Conservation (phyloP, 2,329 filamentous ascomycete species). For the Hypoxylon sp. region DNA sequence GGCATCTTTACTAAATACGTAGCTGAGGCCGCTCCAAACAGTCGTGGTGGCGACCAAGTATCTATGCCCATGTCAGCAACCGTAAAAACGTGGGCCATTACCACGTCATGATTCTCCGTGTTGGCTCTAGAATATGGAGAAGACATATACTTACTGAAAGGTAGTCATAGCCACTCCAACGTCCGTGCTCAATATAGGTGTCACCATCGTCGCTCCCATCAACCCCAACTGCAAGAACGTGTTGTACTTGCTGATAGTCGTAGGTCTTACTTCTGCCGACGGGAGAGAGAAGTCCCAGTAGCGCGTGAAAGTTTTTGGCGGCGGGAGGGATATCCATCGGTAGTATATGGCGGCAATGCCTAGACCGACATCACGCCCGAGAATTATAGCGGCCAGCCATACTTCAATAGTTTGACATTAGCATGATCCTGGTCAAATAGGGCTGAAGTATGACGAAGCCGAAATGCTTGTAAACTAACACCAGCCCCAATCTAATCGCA, state of each 20-base stretch:
- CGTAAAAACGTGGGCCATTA: neutral
- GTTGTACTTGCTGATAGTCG: slow-evolving; percentile 90
- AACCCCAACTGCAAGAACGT: slow-evolving; percentile 91
- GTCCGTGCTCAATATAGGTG: slow-evolving; percentile 79
- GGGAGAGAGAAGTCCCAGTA: slow-evolving; percentile 99
- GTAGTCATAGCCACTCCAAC: slow-evolving; percentile 69
- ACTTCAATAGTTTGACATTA: slow-evolving; percentile 62
- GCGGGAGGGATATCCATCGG: slow-evolving; percentile 92
- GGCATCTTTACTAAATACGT: slow-evolving; percentile 90
- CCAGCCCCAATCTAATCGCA: neutral
- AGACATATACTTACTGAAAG: slow-evolving; percentile 71
- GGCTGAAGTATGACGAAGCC: neutral
- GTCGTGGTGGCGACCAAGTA: slow-evolving; percentile 91
- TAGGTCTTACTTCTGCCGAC: slow-evolving; percentile 86
- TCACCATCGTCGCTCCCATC: slow-evolving; percentile 85
- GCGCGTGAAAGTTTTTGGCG: slow-evolving; percentile 89
- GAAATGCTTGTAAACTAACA: neutral
- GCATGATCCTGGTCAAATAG: neutral
- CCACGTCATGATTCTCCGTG: neutral
- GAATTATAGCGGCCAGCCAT: slow-evolving; percentile 90
- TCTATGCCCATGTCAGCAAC: slow-evolving; percentile 64
- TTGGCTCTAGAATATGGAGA: neutral
- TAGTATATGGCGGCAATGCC: slow-evolving; percentile 93
- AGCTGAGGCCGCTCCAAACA: slow-evolving; percentile 93
- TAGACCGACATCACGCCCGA: slow-evolving; percentile 88